Evolutionary conservation across 192 early-diverging fungal species (phyloP), one percentile per base, ranked within the genome.

Genomic region (Podila verticillata): DNA sequence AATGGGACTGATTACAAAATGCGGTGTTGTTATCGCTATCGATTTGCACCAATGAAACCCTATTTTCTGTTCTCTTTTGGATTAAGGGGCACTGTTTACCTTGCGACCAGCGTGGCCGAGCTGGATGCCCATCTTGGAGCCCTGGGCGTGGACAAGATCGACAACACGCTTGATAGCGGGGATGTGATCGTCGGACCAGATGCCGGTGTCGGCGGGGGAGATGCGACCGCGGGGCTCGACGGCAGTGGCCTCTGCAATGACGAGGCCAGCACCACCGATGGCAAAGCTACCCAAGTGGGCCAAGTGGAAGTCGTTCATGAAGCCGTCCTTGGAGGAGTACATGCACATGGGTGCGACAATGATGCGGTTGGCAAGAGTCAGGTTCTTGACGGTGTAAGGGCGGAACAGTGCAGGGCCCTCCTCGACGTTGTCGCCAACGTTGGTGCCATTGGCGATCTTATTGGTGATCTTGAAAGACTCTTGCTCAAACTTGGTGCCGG

Each of bases 21-120:
- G n/a, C n/a, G n/a, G n/a, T n/a, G n/a, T n/a, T n/a, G n/a, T n/a
- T n/a, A n/a, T n/a, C n/a, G n/a, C n/a, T n/a, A n/a, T n/a, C n/a
- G n/a, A n/a, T n/a, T n/a, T n/a, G n/a, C n/a, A n/a, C n/a, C n/a
- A n/a, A n/a, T n/a, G n/a, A n/a, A n/a, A n/a, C n/a, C n/a, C n/a
- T n/a, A n/a, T n/a, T n/a, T n/a, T n/a, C n/a, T n/a, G n/a, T n/a
- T n/a, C n/a, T n/a, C n/a, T n/a, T n/a, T n/a, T n/a, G n/a, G n/a
- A n/a, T n/a, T n/a, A n/a, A n/a, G n/a, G n/a, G n/a, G n/a, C n/a
- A n/a, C n/a, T n/a, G n/a, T 31, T 19, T 73, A 83, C 82, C 68
- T 97, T 97, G 61, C 95, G 89, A 7, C 95, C 95, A 26, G 93
- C 93, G 62, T 98, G 97, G 0, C 89, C 91, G 5, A 98, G 61